phyloP scores from a whole-genome alignment of 108 stramenopile genomes.

The Pseudonitzschia multiseries region DNA sequence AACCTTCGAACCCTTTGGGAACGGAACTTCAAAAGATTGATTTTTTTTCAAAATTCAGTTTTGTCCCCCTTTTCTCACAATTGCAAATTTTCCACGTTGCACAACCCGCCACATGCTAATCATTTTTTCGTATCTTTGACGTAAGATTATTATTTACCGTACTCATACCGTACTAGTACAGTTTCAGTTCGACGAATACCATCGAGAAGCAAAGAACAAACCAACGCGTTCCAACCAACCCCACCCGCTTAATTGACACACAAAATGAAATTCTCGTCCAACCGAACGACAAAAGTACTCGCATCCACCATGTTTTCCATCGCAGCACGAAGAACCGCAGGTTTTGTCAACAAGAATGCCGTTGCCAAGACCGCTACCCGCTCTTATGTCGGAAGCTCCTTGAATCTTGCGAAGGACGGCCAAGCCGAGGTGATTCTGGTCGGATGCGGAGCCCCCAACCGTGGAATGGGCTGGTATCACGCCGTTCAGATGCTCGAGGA shows the following conservation, averaged over 20 bases:
- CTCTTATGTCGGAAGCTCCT: conserved; percentile 24
- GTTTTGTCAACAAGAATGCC: conserved; percentile 27
- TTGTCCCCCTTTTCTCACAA: conserved; percentile 9
- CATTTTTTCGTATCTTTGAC: background rate
- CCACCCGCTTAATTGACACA: background rate
- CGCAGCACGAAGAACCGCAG: conserved; percentile 32
- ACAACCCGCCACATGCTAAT: conserved; percentile 2
- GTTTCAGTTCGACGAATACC: background rate
- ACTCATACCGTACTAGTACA: background rate
- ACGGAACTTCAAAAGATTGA: background rate
- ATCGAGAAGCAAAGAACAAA: background rate
- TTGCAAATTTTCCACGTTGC: conserved; percentile 1
- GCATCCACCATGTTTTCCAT: conserved; percentile 36
- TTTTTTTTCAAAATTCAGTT: background rate
- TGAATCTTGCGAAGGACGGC: conserved; percentile 48
- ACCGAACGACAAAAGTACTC: background rate
- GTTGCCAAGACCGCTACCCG: conserved; percentile 27
- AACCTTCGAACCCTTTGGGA: conserved; percentile 8
- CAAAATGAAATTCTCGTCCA: conserved; percentile 6
- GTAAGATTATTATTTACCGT: background rate
- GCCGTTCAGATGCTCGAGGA: conserved; percentile 87
- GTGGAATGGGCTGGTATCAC: conserved; percentile 65
- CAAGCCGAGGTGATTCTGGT: conserved; percentile 89
- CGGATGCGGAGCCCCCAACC: conserved; percentile 84
- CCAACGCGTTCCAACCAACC: background rate